Evolutionary conservation across 306 rosid genomes (phyloP), one percentile per base, ranked within the genome.

Genomic region (Ziziphus jujuba): DNA sequence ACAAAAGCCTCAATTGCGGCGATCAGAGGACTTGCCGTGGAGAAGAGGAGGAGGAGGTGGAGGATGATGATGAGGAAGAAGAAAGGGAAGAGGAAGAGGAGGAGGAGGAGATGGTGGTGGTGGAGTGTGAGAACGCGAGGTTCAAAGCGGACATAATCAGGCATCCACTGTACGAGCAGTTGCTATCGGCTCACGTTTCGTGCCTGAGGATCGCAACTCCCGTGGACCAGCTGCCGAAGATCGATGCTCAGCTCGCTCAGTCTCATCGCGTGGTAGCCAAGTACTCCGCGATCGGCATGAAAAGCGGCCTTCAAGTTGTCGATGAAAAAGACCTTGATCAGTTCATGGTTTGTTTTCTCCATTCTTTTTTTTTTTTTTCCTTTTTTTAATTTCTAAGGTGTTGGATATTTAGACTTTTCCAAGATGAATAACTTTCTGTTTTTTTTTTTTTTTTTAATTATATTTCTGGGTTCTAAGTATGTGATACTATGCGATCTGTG

Each of bases 151-250:
- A 85, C 35, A 85, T 93, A 31, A 59, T 86, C 54, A 80, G 87
- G n/a, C 99, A 93, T 48, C 96, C 97, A 0, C 88, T 93, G 31
- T 93, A 93, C 74, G 99, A 93, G 2, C 99, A 90, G 70, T 71
- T 93, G 13, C 72, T 93, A 1, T 81, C 97, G 5, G 95, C 97
- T 0, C 99, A 93, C 53, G 97, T 93, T 5, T 80, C 99, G 6
- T 93, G 99, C 38, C 74, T 93, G 10, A 81, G 97, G 72, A 87
- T 93, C 52, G 97, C 99, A 3, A 93, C 99, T 0, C 99, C 99
- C 19, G 96, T 90, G 1, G 97, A 90, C 79, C 95, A 90, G 88
- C 79, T 90, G 61, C 91, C 95, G 0, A 85, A 81, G 81, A 90
- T 90, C 75, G 95, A 90, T 43, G 91, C 88, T 9, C 91, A 90